These are phyloP conservation scores for Ceratorhiza oryzae-sativae DNA, from an alignment of 1,284 basidiomycete species.

Conservation along the genomic window DNA sequence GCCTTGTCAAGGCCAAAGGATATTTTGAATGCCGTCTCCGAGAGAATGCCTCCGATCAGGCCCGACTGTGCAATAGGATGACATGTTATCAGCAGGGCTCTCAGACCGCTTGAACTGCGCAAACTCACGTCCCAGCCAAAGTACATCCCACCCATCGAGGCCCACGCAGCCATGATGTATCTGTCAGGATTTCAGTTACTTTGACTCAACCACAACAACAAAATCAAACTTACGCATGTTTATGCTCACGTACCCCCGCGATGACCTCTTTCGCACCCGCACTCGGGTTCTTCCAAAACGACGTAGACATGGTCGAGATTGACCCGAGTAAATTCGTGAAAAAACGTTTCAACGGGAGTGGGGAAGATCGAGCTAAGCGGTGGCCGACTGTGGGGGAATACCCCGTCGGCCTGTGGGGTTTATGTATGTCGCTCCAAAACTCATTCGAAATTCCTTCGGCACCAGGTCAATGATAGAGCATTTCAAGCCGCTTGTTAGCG, in stretches of 20 bases:
- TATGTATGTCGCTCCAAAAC: conserved; percentile 26
- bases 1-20: conserved; percentile 41
- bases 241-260: conserved; percentile 24
- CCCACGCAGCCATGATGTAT: conserved; percentile 36
- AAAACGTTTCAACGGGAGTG: neutral
- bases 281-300: conserved; percentile 37
- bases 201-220: neutral
- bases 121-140: conserved; percentile 39
- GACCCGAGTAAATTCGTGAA: neutral
- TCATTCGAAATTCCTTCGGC: conserved; percentile 37
- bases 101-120: neutral
- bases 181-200: neutral
- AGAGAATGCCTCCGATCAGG: conserved; percentile 41
- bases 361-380: conserved; percentile 2
- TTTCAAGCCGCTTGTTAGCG: conserved; percentile 2
- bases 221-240: conserved; percentile 25
- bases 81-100: neutral
- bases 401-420: conserved; percentile 13
- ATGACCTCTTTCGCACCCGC: conserved; percentile 22
- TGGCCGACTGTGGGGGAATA: conserved; percentile 10
- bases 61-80: conserved; percentile 20
- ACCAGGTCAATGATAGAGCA: neutral
- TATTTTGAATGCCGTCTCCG: conserved; percentile 37
- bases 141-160: conserved; percentile 37
- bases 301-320: conserved; percentile 24